Conservation (phyloP, 2,329 filamentous ascomycete species). For the Zasmidium citrigriseum region DNA sequence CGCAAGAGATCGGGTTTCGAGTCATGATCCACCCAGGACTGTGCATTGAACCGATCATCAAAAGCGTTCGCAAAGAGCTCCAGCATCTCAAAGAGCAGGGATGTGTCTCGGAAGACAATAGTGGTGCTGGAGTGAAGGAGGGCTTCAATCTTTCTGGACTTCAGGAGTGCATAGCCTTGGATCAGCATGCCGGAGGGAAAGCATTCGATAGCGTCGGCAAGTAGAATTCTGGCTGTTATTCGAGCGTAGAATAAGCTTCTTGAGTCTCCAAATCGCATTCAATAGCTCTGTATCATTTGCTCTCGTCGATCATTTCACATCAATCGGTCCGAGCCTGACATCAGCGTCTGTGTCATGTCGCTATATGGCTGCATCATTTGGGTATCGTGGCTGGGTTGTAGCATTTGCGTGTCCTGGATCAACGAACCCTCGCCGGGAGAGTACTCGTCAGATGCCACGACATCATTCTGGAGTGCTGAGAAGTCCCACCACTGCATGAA, state of each 20-base stretch:
- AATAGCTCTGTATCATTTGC: neutral
- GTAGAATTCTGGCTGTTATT: neutral
- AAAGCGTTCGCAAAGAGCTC: conserved; percentile 4
- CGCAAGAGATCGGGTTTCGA: conserved; percentile 56
- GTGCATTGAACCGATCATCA: conserved; percentile 9
- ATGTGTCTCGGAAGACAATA: neutral
- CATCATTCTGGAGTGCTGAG: too few species aligned
- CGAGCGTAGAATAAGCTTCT: too few species aligned
- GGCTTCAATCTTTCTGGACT: conserved; percentile 7
- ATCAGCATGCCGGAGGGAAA: conserved; percentile 5
- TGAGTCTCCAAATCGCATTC: too few species aligned
- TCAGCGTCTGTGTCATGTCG: neutral
- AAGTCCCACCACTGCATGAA: neutral
- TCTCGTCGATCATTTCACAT: neutral
- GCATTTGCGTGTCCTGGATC: neutral
- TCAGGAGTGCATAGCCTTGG: conserved; percentile 6
- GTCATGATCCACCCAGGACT: conserved; percentile 52
- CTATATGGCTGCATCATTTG: neutral
- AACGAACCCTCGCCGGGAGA: neutral
- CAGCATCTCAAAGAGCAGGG: conserved; percentile 4
- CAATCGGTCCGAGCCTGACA: neutral
- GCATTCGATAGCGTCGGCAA: conserved; percentile 7
- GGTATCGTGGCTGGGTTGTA: neutral
- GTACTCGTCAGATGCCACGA: neutral
- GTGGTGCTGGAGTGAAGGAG: conserved; percentile 7